Evolutionary conservation across 2,329 filamentous ascomycete genomes (phyloP).

Genomic region (Podosphaera fusca): DNA sequence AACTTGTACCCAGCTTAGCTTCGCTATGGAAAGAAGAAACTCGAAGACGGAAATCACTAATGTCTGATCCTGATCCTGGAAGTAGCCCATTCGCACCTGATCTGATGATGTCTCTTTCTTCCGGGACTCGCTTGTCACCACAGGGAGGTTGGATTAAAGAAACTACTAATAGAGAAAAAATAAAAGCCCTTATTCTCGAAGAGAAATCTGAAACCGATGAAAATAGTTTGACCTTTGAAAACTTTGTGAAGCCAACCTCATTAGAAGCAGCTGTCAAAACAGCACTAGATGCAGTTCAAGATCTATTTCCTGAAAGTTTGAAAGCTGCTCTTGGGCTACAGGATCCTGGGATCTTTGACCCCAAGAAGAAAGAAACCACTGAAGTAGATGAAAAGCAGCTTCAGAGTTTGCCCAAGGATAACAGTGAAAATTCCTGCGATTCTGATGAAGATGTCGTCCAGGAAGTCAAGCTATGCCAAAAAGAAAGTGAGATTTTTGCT

Average conservation of each 20-base stretch:
- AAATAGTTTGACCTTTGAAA: slow-evolving; percentile 32
- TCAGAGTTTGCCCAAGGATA: slow-evolving; percentile 17
- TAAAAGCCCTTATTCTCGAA: slow-evolving; percentile 36
- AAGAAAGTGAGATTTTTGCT: slow-evolving; percentile 7
- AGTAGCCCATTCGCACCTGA: slow-evolving; percentile 64
- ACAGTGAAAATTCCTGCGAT: slow-evolving; percentile 25
- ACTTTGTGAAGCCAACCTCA: slow-evolving; percentile 32
- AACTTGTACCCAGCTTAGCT: slow-evolving; percentile 83
- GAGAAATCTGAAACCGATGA: slow-evolving; percentile 31
- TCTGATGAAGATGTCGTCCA: slow-evolving; percentile 27
- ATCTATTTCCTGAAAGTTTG: slow-evolving; percentile 54
- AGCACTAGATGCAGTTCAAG: slow-evolving; percentile 60
- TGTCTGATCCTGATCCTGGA: slow-evolving; percentile 37
- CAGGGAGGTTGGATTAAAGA: slow-evolving; percentile 86
- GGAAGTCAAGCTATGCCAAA: slow-evolving; percentile 14
- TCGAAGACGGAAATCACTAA: slow-evolving; percentile 47
- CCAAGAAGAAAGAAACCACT: slow-evolving; percentile 5
- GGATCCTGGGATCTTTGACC: slow-evolving; percentile 1
- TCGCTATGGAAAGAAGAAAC: slow-evolving; percentile 83
- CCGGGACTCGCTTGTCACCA: slow-evolving; percentile 47
- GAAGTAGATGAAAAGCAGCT: slow-evolving; percentile 42
- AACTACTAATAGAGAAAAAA: slow-evolving; percentile 48
- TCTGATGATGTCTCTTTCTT: slow-evolving; percentile 71
- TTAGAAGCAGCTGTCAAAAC: slow-evolving; percentile 45
- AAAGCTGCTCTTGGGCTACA: slow-evolving; percentile 21